Evolutionary conservation across 352 stramenopile genomes (phyloP).

Genomic region (Bremia lactucae): DNA sequence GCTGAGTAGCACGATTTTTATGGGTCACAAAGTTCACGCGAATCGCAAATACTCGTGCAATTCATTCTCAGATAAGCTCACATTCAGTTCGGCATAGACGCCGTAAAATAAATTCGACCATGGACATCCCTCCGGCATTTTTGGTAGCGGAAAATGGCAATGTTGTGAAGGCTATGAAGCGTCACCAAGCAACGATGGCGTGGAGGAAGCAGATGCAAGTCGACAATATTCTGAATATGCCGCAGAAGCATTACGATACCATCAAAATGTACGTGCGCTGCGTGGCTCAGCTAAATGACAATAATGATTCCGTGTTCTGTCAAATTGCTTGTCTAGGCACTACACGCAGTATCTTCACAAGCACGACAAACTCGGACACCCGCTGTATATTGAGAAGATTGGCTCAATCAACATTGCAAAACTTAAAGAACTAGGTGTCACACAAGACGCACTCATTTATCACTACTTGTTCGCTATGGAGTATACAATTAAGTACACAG

Average conservation of each 20-base stretch:
- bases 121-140: constrained; percentile 35
- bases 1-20: not conserved
- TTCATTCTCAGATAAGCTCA: constrained; percentile 14
- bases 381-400: constrained; percentile 77
- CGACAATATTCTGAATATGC: constrained; percentile 46
- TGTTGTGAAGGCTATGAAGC: constrained; percentile 33
- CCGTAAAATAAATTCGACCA: constrained; percentile 10
- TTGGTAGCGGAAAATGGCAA: constrained; percentile 59
- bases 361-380: constrained; percentile 63
- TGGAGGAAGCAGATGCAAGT: constrained; percentile 67
- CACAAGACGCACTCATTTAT: constrained; percentile 57
- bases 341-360: constrained; percentile 80
- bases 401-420: constrained; percentile 73
- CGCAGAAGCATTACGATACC: constrained; percentile 45
- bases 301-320: constrained; percentile 1
- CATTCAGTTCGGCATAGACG: constrained; percentile 7
- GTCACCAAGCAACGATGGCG: constrained; percentile 52
- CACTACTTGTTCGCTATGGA: constrained; percentile 82
- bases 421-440: constrained; percentile 57
- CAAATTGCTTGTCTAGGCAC: constrained; percentile 23
- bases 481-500: constrained; percentile 72
- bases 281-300: constrained; percentile 3
- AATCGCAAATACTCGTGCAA: not conserved
- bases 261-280: constrained; percentile 45
- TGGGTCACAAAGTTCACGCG: not conserved